These are phyloP conservation scores for Williopsis jadinii DNA, from an alignment of 1,139 yeast genomes.

Conservation along the genomic window DNA sequence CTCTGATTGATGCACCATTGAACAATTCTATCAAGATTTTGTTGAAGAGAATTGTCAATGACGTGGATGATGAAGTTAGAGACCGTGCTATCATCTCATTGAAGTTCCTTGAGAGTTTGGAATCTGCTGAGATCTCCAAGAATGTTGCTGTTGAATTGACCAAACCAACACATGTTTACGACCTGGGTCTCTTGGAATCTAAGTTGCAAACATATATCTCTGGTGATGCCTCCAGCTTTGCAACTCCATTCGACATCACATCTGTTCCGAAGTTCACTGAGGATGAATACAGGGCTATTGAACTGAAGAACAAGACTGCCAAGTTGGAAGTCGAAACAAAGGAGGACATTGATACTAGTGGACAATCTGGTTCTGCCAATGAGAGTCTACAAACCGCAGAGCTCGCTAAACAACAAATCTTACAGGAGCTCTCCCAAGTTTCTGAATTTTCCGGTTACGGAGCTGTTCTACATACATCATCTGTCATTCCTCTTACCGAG, in stretches of 20 bases:
- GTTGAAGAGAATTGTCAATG: constrained; percentile 77
- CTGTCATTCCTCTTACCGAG: constrained; percentile 71
- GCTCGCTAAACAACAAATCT: constrained; percentile 51
- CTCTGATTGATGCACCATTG: constrained; percentile 63
- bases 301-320: constrained; percentile 18
- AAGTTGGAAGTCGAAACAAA: neutral
- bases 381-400: constrained; percentile 23
- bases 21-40: constrained; percentile 66
- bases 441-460: constrained; percentile 72
- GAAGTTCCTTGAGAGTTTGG: constrained; percentile 47
- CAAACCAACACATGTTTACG: constrained; percentile 63
- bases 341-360: constrained; percentile 13
- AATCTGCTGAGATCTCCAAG: constrained; percentile 37
- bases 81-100: constrained; percentile 91
- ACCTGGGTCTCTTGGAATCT: constrained; percentile 69
- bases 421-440: constrained; percentile 57
- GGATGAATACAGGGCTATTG: constrained; percentile 36
- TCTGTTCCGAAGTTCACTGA: constrained; percentile 46
- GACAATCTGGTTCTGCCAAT: constrained; percentile 3
- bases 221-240: constrained; percentile 51
- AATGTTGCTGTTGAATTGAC: constrained; percentile 40
- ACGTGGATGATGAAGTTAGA: constrained; percentile 94
- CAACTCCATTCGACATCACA: constrained; percentile 61
- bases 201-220: constrained; percentile 70
- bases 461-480: constrained; percentile 64